Base-by-base conservation (phyloP, 441 rosid genomes). In the Populus hybrid region DNA sequence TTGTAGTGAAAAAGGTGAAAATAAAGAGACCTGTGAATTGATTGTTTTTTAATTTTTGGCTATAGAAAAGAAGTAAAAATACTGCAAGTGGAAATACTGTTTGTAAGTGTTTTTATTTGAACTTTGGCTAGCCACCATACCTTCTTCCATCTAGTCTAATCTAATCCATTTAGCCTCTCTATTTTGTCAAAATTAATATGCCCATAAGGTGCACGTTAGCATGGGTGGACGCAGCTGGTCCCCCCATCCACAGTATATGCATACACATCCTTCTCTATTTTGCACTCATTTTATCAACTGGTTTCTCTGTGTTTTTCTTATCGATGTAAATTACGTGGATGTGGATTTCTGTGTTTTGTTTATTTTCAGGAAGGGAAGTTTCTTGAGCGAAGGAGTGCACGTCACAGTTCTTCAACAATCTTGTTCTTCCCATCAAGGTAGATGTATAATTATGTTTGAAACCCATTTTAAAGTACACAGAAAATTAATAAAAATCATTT, bases 171-270 rank as follows among this genome's bases (percentile, higher is more conserved):
- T 69, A 12, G 68, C 40, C 34, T 61, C 65, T 80, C 75, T 76
- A 50, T 73, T 71, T 76, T 81, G 79, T 66, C 69, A 66, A 74
- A 72, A 34, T 76, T 76, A 81, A 82, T 82, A 71, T 78, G 82
- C 83, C 79, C 84, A 82, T 85, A 87, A 78, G 91, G 91, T 89
- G 91, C 96, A 91, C 83, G 90, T 92, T 92, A 89, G 92, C 89
- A 89, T 88, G 88, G 80, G 91, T 35, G 18, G 23, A 21, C 53
- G 23, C 83, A 82, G 71, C 85, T 89, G 95, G 95, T 91, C 91
- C 95, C 91, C 95, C 94, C 93, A 72, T 77, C 68, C 50, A 73
- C 71, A 78, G 68, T 24, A 40, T 46, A 75, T 11, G 70, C 61
- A 50, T 42, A 81, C 70, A 36, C 9, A 11, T 59, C 76, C 65